phyloP scores from a whole-genome alignment of 371 early-diverging fungal species.

The Parasitella parasitica region DNA sequence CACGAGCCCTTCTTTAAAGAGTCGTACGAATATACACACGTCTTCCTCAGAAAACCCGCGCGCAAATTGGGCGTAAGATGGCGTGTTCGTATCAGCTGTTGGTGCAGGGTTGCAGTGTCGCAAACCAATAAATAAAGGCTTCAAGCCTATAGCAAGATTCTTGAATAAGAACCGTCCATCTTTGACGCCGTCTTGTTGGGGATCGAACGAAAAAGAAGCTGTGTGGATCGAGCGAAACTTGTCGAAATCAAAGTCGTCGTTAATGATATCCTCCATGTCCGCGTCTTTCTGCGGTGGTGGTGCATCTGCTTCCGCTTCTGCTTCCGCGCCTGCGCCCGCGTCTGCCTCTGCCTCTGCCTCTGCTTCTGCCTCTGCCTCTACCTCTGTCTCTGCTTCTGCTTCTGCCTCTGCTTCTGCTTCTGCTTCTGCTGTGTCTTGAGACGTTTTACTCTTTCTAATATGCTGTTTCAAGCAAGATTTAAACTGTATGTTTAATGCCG shows the following conservation, averaged over 20 bases:
- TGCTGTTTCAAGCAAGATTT: constrained; percentile 54
- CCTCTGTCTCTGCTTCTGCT: constrained; percentile 34
- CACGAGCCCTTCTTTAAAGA: constrained; percentile 83
- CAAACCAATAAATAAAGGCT: constrained; percentile 78
- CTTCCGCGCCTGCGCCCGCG: too few species aligned
- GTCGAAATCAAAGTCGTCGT: constrained; percentile 68
- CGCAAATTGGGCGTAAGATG: constrained; percentile 43
- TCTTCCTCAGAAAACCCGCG: constrained; percentile 73
- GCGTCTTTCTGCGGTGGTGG: too few species aligned
- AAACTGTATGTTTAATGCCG: constrained; percentile 68
- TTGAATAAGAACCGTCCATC: constrained; percentile 82
- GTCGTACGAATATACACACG: constrained; percentile 58
- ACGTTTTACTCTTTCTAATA: constrained; percentile 34
- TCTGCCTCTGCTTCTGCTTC: background rate
- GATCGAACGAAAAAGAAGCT: constrained; percentile 58
- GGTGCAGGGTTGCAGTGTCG: constrained; percentile 69
- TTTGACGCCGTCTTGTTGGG: constrained; percentile 73
- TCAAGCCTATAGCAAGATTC: constrained; percentile 83
- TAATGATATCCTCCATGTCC: constrained; percentile 56
- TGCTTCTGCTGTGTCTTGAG: background rate
- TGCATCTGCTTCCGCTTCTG: too few species aligned
- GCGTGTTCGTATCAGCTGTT: constrained; percentile 31
- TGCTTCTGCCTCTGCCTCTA: background rate
- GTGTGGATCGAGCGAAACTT: constrained; percentile 78
- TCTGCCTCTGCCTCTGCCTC: constrained; percentile 38